Evolutionary conservation across 2,329 filamentous ascomycete species (phyloP), one percentile per base, ranked within the genome.

Genomic region (Coniosporium tulheliwenetii): DNA sequence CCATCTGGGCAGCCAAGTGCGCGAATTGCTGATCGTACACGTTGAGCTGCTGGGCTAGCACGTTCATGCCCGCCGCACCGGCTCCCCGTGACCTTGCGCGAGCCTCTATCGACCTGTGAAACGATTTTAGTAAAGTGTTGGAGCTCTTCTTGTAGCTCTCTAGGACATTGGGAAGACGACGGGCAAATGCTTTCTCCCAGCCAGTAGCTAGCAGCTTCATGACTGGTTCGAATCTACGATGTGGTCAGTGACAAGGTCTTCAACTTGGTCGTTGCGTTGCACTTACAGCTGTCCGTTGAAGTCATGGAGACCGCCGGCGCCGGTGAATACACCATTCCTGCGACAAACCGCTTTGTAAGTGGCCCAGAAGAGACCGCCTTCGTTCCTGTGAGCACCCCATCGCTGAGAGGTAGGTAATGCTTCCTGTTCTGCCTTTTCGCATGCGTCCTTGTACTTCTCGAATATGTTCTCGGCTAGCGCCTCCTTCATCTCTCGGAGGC

Each of bases 291-390:
- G 55, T 1, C 48, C 46, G 43, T 65, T 65, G 50, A 65, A 64
- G 44, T 66, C 59, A 39, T 59, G 59, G 7, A 47, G 43, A 19
- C 65, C 64, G 30, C 54, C 50, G 5, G 43, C 33, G 39, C 63
- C 64, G 2, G 54, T 48, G 47, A 57, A 75, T 2, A 62, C 60
- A 5, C 70, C 74, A 41, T 65, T 48, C 36, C 72, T 62, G 34
- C 69, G 59, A 39, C 69, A 69, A 2, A 70, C 63, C 8, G 75
- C 75, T 52, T 68, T 72, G 47, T 77, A 79, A 0, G 74, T 76
- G 2, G 55, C 19, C 57, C 60, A 77, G 30, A 52, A 47, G 10
- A 72, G 52, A 1, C 71, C 73, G 9, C 71, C 71, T 30, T 56
- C 50, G 10, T 45, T 32, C 29, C 53, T 60, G 43, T 62, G 48